Conservation (phyloP, 2,329 filamentous ascomycete species). For the Cordyceps javanica region DNA sequence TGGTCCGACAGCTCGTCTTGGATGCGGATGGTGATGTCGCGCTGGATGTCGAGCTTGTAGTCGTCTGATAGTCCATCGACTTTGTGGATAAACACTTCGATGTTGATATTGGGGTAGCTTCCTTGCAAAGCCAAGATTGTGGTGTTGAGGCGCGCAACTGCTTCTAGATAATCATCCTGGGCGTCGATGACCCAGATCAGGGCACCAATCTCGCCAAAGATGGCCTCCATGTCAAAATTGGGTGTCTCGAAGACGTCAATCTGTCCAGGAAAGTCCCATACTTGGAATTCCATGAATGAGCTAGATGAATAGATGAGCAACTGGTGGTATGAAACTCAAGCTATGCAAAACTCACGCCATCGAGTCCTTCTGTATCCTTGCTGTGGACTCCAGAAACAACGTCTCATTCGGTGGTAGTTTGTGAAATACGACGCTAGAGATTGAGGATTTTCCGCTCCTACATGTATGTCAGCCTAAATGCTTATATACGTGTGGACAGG, state of each 20-base stretch:
- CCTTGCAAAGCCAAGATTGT: slow-evolving; percentile 87
- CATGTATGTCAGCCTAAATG: neutral
- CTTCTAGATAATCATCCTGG: slow-evolving; percentile 94
- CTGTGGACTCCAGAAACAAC: slow-evolving; percentile 90
- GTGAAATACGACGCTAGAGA: slow-evolving; percentile 98
- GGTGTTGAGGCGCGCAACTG: slow-evolving; percentile 76
- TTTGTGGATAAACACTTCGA: slow-evolving; percentile 99
- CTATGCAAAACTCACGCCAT: slow-evolving; percentile 68
- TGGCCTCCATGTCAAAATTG: slow-evolving; percentile 83
- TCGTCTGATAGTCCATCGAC: slow-evolving; percentile 96
- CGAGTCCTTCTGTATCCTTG: slow-evolving; percentile 86
- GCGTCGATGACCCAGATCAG: slow-evolving; percentile 98
- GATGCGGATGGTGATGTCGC: slow-evolving; percentile 93
- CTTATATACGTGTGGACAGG: neutral
- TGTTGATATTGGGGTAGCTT: slow-evolving; percentile 86
- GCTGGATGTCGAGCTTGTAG: slow-evolving; percentile 91
- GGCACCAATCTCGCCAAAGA: slow-evolving; percentile 90
- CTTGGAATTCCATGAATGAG: slow-evolving; percentile 98
- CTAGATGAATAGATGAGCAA: slow-evolving; percentile 40
- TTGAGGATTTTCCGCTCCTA: slow-evolving; percentile 97
- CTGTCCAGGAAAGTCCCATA: slow-evolving; percentile 96
- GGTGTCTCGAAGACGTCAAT: slow-evolving; percentile 83
- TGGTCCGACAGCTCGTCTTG: slow-evolving; percentile 93
- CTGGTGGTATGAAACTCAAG: neutral
- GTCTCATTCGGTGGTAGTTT: slow-evolving; percentile 96